These are phyloP conservation scores for Warburgia ugandensis DNA, from an alignment of 164 flowering plant species.

Conservation along the genomic window DNA sequence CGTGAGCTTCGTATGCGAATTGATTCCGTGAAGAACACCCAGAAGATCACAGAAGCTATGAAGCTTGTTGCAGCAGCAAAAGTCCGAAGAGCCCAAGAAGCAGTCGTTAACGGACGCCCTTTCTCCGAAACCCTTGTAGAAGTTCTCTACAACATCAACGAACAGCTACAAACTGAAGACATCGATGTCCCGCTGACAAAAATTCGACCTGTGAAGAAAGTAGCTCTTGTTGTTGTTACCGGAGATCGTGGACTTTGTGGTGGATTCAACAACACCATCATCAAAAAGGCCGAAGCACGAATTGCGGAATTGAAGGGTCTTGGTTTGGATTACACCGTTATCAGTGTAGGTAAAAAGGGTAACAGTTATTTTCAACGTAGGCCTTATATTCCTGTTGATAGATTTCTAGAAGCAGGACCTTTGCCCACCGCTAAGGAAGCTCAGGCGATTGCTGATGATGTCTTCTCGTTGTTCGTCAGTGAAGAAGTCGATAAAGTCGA, in stretches of 20 bases:
- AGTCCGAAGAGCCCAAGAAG: constrained; percentile 87
- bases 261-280: constrained; percentile 49
- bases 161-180: constrained; percentile 54
- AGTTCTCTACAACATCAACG: constrained; percentile 49
- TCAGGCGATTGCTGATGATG: constrained; percentile 73
- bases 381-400: constrained; percentile 41
- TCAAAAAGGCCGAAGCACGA: constrained; percentile 59
- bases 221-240: constrained; percentile 77
- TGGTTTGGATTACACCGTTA: constrained; percentile 47
- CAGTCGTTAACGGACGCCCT: constrained; percentile 77
- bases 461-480: constrained; percentile 68
- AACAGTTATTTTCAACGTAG: constrained; percentile 52
- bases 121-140: constrained; percentile 67
- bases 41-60: constrained; percentile 89
- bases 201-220: constrained; percentile 64
- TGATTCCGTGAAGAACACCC: constrained; percentile 65
- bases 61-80: constrained; percentile 88
- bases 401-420: constrained; percentile 40
- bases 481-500: constrained; percentile 95
- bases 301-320: constrained; percentile 48
- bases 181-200: constrained; percentile 56
- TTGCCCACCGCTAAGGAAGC: constrained; percentile 86
- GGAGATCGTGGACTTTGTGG: constrained; percentile 92
- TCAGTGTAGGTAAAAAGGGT: constrained; percentile 85
- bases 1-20: constrained; percentile 61